Evolutionary conservation across 2,329 filamentous ascomycete genomes (phyloP).

Genomic region (Capronia americana): DNA sequence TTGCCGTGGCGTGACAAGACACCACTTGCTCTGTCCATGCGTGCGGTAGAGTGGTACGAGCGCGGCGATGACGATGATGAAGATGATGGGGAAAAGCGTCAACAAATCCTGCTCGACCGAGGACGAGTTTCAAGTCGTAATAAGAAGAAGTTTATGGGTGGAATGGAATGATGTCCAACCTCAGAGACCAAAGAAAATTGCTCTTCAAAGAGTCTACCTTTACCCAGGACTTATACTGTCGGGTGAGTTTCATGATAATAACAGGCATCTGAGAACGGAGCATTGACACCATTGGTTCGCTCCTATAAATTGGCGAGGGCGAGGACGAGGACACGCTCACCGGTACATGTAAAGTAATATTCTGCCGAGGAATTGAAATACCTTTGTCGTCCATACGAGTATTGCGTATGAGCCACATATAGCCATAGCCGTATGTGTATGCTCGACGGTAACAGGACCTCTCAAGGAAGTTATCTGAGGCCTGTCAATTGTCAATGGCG

Average conservation of each 20-base stretch:
- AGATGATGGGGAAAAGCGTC: not conserved
- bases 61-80: not conserved
- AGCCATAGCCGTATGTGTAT: slow-evolving; percentile 12
- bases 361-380: not conserved
- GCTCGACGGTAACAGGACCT: slow-evolving; percentile 36
- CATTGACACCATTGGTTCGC: not conserved
- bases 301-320: not conserved
- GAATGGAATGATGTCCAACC: not conserved
- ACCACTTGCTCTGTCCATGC: not conserved
- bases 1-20: not conserved
- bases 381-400: not conserved
- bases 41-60: not conserved
- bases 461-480: slow-evolving; percentile 32
- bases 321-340: not conserved
- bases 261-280: not conserved
- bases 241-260: not conserved
- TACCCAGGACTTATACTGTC: not conserved
- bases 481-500: slow-evolving; percentile 38
- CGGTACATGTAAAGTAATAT: not conserved
- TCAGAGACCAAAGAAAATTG: not conserved
- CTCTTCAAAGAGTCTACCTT: not conserved
- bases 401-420: too few species aligned
- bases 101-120: not conserved
- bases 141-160: not conserved
- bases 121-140: not conserved